phyloP scores from a whole-genome alignment of 495 filamentous ascomycete species.

The Elasticomyces elasticus region DNA sequence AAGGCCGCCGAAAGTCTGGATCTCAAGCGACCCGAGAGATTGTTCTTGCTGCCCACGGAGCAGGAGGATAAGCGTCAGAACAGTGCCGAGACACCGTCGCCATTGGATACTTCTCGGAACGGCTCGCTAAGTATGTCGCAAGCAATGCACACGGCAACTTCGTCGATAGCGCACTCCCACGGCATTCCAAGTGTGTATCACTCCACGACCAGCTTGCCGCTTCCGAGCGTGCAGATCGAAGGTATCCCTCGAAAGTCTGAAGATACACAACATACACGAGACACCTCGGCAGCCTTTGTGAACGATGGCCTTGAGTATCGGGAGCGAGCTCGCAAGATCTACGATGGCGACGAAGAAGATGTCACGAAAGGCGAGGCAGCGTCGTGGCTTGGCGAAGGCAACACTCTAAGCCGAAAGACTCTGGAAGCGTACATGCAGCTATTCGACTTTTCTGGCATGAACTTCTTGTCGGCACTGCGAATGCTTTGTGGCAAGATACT shows the following conservation, averaged over 20 bases:
- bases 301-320: slow-evolving; percentile 43
- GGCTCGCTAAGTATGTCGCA: not conserved
- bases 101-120: not conserved
- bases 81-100: not conserved
- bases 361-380: slow-evolving; percentile 68
- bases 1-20: slow-evolving; percentile 21
- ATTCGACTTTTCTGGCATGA: slow-evolving; percentile 75
- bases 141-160: not conserved
- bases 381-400: slow-evolving; percentile 77
- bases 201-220: slow-evolving; percentile 40
- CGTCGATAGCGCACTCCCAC: slow-evolving; percentile 25
- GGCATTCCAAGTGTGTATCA: slow-evolving; percentile 40
- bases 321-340: slow-evolving; percentile 71
- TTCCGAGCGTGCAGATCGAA: slow-evolving; percentile 37
- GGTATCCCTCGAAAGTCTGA: slow-evolving; percentile 12
- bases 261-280: not conserved
- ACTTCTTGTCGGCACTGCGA: slow-evolving; percentile 70
- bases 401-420: slow-evolving; percentile 52
- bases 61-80: slow-evolving; percentile 36
- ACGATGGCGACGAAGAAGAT: slow-evolving; percentile 72
- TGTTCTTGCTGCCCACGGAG: slow-evolving; percentile 32
- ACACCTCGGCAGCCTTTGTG: not conserved
- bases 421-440: slow-evolving; percentile 83
- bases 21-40: slow-evolving; percentile 22
- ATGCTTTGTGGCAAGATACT: slow-evolving; percentile 73